Evolutionary conservation across 371 early-diverging fungal genomes (phyloP), one percentile per base, ranked within the genome.

Genomic region (Syncephalastrum racemosum): DNA sequence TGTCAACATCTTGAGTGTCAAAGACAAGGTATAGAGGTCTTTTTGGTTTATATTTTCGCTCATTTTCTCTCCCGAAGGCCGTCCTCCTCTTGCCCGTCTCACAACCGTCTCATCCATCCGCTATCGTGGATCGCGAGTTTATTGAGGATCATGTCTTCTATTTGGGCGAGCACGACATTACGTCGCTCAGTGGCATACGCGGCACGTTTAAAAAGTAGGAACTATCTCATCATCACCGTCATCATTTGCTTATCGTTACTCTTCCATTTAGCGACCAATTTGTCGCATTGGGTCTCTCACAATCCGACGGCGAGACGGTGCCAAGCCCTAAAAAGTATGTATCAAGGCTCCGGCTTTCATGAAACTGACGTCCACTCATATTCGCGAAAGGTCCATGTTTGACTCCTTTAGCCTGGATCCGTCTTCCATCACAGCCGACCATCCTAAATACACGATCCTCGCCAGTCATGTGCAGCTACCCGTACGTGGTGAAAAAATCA

Each of bases 371-470:
- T 46, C 10, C 13, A 23, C 10, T 31, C 40, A 57, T 55, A 19
- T 18, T 43, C 24, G 49, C 43, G 43, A 50, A 25, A 66, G 76
- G 60, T 63, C 69, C 0, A 12, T 64, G 2, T 64, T 73, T 57
- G 73, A 73, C 41, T 59, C 61, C 7, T 56, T 58, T 41, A 86
- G 86, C 50, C 74, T 90, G 54, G 87, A 92, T 55, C 85, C 86
- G 16, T 88, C 95, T 1, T 80, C 87, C 4, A 86, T 99, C 68
- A 98, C 72, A 42, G 18, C 66, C 0, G 66, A 75, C 23, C 68
- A 75, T 39, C 75, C 72, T 4, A 63, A 63, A 44, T 73, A 70
- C 52, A 73, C 64, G 25, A 75, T 79, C 3, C 63, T 79, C 2
- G 75, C 75, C 0, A 75, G 71, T n/a, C 79, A 79, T 63, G 71